Evolutionary conservation across 345 rosid genomes (phyloP).

Genomic region (Populus alba): DNA sequence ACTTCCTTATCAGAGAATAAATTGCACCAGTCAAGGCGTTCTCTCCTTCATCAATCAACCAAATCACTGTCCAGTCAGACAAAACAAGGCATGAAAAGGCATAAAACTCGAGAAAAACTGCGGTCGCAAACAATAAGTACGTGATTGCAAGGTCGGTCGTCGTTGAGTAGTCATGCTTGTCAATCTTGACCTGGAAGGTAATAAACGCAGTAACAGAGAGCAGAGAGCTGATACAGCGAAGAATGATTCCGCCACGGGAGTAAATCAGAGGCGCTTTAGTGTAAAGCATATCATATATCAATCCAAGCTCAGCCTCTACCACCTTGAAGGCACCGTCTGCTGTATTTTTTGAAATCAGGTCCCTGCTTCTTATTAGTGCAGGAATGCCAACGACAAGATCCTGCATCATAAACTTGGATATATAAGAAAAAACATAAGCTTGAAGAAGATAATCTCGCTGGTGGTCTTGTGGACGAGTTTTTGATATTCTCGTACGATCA

Average conservation of each 20-base stretch:
- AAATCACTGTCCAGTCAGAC: slow-evolving; percentile 9
- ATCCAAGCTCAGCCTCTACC: no score
- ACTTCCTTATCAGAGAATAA: no score
- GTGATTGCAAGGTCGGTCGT: slow-evolving; percentile 18
- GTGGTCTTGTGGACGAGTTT: not conserved
- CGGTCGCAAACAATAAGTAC: no score
- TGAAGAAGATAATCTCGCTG: not conserved
- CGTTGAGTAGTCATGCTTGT: not conserved
- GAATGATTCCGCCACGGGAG: slow-evolving; percentile 13
- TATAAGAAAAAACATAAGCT: not conserved
- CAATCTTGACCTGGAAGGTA: slow-evolving; percentile 7
- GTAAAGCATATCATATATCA: no score
- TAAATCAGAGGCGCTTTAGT: no score
- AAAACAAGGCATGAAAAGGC: not conserved
- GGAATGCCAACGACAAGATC: not conserved
- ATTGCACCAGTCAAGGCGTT: no score
- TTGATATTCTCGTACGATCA: fast-evolving
- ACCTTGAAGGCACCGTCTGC: no score
- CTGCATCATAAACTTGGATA: not conserved
- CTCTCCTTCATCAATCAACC: no score
- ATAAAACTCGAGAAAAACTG: no score
- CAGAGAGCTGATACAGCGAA: slow-evolving; percentile 9
- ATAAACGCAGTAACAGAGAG: slow-evolving; percentile 9
- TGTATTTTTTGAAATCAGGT: fast-evolving
- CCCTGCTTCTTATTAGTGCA: not conserved